Evolutionary conservation across 129 eudicot genomes (phyloP).

Genomic region (carrot (Daucus carota)): DH1_v3.0 NC_030383.2:9560501-9561000

Average conservation of each 20-base stretch:
- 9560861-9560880: too few relatives aligned
- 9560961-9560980: too few relatives aligned
- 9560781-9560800: too few relatives aligned
- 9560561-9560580: background rate
- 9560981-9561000: too few relatives aligned
- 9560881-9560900: too few relatives aligned
- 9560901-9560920: too few relatives aligned
- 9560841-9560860: too few relatives aligned
- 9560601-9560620: constrained; percentile 22
- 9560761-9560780: too few relatives aligned
- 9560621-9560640: constrained; percentile 29
- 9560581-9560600: constrained; percentile 15
- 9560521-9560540: background rate
- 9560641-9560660: constrained; percentile 92
- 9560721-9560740: background rate
- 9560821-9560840: too few relatives aligned
- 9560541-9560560: background rate
- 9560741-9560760: background rate
- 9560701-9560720: constrained; percentile 77
- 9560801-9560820: too few relatives aligned
- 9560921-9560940: too few relatives aligned
- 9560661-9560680: constrained; percentile 78
- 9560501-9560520: constrained; percentile 47
- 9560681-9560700: constrained; percentile 83
- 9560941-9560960: too few relatives aligned